Conservation (phyloP, 2,329 filamentous ascomycete genomes). For the Elsinoe arachidis region DNA sequence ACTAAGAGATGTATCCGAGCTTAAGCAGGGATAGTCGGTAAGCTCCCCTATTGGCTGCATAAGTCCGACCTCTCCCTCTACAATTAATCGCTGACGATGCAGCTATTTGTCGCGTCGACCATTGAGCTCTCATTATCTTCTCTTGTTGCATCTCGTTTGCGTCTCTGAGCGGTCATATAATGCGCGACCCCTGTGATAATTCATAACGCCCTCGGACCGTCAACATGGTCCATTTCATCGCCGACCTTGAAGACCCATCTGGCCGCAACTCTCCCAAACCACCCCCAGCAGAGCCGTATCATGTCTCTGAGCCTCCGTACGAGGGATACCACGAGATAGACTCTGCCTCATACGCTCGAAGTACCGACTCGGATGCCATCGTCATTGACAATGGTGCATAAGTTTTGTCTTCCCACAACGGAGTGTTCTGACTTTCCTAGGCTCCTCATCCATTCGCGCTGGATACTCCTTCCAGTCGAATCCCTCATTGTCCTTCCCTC, state of each 20-base stretch:
- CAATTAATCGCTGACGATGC: too few species aligned
- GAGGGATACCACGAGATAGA: constrained; percentile 50
- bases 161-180: too few species aligned
- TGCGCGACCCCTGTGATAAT: too few species aligned
- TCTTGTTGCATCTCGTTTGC: too few species aligned
- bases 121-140: too few species aligned
- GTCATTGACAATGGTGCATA: constrained; percentile 89
- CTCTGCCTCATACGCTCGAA: constrained; percentile 62
- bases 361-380: constrained; percentile 60
- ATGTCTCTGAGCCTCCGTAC: constrained; percentile 52
- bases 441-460: constrained; percentile 79
- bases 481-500: constrained; percentile 74
- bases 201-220: not conserved
- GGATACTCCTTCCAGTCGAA: constrained; percentile 88
- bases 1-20: too few species aligned
- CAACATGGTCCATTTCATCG: constrained; percentile 29
- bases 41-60: too few species aligned
- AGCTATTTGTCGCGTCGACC: too few species aligned
- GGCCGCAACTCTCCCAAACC: constrained; percentile 42
- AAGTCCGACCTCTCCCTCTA: too few species aligned
- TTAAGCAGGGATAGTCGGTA: too few species aligned
- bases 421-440: constrained; percentile 37
- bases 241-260: constrained; percentile 22
- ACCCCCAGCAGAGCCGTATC: constrained; percentile 44
- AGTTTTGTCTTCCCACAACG: constrained; percentile 14